phyloP scores from a whole-genome alignment of 1,284 basidiomycete species.

The Boletus subluridellus region DNA sequence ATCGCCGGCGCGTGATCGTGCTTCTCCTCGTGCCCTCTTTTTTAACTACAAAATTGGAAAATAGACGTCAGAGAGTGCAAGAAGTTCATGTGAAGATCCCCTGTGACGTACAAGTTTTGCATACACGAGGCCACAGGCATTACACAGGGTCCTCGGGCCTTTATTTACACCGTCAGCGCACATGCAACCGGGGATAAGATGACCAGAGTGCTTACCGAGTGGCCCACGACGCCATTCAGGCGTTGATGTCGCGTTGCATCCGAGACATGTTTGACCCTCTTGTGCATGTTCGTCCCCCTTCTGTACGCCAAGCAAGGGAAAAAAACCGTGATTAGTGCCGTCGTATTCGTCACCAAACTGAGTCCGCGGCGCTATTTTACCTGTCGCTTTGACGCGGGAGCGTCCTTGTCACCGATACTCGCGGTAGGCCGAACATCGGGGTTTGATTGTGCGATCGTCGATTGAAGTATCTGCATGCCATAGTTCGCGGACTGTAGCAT shows the following conservation, averaged over 20 bases:
- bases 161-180: constrained; percentile 21
- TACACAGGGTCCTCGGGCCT: constrained; percentile 58
- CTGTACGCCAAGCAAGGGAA: constrained; percentile 28
- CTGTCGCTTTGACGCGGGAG: constrained; percentile 42
- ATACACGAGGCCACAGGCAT: constrained; percentile 58
- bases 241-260: constrained; percentile 77
- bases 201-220: constrained; percentile 51
- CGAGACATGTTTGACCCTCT: constrained; percentile 69
- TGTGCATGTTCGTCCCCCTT: constrained; percentile 44
- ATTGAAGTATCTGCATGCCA: constrained; percentile 51
- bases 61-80: constrained; percentile 16
- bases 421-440: constrained; percentile 27
- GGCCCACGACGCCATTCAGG: constrained; percentile 81
- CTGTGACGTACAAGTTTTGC: constrained; percentile 51
- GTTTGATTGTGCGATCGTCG: constrained; percentile 32
- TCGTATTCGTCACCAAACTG: constrained; percentile 6
- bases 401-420: constrained; percentile 29
- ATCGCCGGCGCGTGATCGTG: constrained; percentile 25
- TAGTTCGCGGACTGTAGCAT: constrained; percentile 50
- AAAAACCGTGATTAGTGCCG: constrained; percentile 16
- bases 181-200: constrained; percentile 27
- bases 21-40: constrained; percentile 37
- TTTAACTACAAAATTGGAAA: constrained; percentile 30
- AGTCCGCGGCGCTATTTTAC: constrained; percentile 35
- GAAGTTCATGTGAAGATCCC: constrained; percentile 19